Conservation (phyloP, 805 yeast genomes). For the Yamadazyma tumulicola region DNA sequence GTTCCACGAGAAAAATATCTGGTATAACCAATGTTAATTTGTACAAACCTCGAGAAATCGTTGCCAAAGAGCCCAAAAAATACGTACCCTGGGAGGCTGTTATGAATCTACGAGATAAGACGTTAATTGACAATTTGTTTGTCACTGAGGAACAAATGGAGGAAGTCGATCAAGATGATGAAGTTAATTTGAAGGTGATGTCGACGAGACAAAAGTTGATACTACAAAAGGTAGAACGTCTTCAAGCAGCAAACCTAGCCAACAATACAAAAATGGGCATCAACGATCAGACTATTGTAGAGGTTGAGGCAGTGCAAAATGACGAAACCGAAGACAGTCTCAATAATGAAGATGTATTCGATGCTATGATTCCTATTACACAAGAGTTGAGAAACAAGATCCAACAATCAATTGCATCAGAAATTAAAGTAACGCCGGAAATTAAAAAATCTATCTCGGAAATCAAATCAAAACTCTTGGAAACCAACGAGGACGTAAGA, state of each 20-base stretch:
- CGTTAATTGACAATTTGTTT: slow-evolving; percentile 9
- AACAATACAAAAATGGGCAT: too few relatives aligned
- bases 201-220: not conserved
- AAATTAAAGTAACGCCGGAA: slow-evolving; percentile 12
- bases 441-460: slow-evolving; percentile 12
- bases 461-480: slow-evolving; percentile 10
- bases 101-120: slow-evolving; percentile 26
- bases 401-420: slow-evolving; percentile 10
- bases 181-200: not conserved
- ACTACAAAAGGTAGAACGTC: not conserved
- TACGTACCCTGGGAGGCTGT: slow-evolving; percentile 38
- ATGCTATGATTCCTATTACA: slow-evolving; percentile 5
- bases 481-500: slow-evolving; percentile 4
- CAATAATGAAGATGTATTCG: not conserved
- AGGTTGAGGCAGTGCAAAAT: not conserved
- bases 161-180: slow-evolving; percentile 10
- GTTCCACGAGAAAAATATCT: slow-evolving; percentile 54
- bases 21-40: slow-evolving; percentile 33
- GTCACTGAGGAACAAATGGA: slow-evolving; percentile 1
- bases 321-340: not conserved
- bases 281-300: not conserved
- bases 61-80: slow-evolving; percentile 26
- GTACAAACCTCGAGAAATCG: slow-evolving; percentile 34
- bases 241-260: not conserved
- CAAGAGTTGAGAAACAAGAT: slow-evolving; percentile 9